Conservation (phyloP, 805 yeast species). For the Kuraishia piskuri region DNA sequence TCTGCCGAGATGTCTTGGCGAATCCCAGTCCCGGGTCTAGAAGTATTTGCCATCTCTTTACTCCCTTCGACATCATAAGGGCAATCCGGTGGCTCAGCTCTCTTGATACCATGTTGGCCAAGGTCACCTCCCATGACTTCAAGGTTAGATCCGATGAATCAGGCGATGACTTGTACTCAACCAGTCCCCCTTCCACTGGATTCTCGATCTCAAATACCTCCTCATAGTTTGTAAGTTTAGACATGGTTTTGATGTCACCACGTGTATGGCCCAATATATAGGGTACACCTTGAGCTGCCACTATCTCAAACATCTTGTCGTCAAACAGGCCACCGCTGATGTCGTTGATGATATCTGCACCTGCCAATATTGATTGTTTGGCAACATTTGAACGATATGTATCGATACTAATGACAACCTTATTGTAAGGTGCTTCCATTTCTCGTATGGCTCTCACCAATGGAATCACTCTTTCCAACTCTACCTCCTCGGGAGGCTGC, state of each 20-base stretch:
- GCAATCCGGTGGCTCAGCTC: slow-evolving; percentile 54
- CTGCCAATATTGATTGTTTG: slow-evolving; percentile 51
- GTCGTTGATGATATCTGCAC: slow-evolving; percentile 91
- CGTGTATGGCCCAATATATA: slow-evolving; percentile 79
- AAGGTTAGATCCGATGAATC: slow-evolving; percentile 14
- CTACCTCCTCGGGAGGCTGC: slow-evolving; percentile 57
- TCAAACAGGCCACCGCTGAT: slow-evolving; percentile 77
- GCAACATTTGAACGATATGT: slow-evolving; percentile 81
- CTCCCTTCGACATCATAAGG: slow-evolving; percentile 53
- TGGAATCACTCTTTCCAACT: slow-evolving; percentile 62
- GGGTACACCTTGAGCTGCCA: slow-evolving; percentile 66
- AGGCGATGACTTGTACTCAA: slow-evolving; percentile 23
- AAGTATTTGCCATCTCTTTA: slow-evolving; percentile 83
- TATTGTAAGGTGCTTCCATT: slow-evolving; percentile 16
- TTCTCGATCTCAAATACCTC: slow-evolving; percentile 25
- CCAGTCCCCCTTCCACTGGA: slow-evolving; percentile 14
- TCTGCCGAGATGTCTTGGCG: slow-evolving; percentile 75
- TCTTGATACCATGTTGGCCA: slow-evolving; percentile 49
- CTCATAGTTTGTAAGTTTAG: slow-evolving; percentile 42
- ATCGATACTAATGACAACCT: slow-evolving; percentile 69
- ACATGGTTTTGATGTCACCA: slow-evolving; percentile 76
- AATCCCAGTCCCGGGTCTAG: slow-evolving; percentile 96
- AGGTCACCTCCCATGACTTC: slow-evolving; percentile 13
- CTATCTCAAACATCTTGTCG: slow-evolving; percentile 51
- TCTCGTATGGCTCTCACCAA: slow-evolving; percentile 52